Percentiles rank a stretch among this genome's conserved stretches.
Evolutionary conservation across 116 monocot species (phyloP).

Genomic region (Zostera marina): DNA sequence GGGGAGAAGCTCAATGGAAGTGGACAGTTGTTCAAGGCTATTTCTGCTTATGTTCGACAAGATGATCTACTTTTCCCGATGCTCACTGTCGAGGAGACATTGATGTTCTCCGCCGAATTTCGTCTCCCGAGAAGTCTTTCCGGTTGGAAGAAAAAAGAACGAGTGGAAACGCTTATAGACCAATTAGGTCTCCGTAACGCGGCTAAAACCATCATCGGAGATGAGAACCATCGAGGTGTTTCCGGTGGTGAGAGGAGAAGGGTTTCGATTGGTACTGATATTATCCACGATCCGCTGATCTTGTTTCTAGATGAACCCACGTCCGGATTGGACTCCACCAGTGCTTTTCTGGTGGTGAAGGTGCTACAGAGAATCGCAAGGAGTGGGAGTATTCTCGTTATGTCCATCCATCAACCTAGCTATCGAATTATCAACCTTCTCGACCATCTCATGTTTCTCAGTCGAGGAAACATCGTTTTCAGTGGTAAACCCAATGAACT

Average conservation of each 20-base stretch:
- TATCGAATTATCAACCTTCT: constrained; percentile 54
- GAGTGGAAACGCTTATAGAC: constrained; percentile 53
- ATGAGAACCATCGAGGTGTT: constrained; percentile 70
- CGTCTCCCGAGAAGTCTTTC: constrained; percentile 52
- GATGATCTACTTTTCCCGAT: constrained; percentile 74
- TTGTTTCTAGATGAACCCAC: constrained; percentile 90
- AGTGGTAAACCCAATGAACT: constrained; percentile 30
- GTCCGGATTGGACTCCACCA: constrained; percentile 78
- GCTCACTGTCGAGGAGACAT: constrained; percentile 81
- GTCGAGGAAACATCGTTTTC: constrained; percentile 60
- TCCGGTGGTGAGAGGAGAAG: constrained; percentile 71
- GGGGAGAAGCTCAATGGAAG: constrained; percentile 20
- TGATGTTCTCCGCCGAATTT: constrained; percentile 78
- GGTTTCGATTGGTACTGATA: constrained; percentile 68
- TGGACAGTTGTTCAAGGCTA: constrained; percentile 29
- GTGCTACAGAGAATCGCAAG: constrained; percentile 57
- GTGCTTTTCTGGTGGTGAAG: constrained; percentile 70
- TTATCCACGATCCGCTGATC: constrained; percentile 74
- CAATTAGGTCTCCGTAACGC: constrained; percentile 63
- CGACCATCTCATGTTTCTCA: constrained; percentile 59
- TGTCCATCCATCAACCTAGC: constrained; percentile 76
- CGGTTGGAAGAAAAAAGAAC: constrained; percentile 30
- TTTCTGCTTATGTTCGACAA: constrained; percentile 81
- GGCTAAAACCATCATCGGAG: constrained; percentile 66
- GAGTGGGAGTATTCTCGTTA: constrained; percentile 58